Percentiles rank a stretch among this genome's conserved stretches.
phyloP scores from a whole-genome alignment of 2,329 filamentous ascomycete species.

The Dactylellina drechsleri region DNA sequence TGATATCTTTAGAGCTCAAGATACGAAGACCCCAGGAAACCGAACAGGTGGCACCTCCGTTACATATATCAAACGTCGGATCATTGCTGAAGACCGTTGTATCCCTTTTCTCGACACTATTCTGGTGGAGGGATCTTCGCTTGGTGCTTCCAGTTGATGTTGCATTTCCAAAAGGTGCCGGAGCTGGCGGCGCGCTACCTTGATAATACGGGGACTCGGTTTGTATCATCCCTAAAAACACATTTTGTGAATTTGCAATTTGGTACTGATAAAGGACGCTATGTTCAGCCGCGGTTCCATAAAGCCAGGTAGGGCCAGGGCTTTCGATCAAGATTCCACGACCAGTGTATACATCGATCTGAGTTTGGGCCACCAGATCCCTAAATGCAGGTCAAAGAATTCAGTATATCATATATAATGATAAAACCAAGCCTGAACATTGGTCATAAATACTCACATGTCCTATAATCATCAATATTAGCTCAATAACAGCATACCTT shows the following conservation, averaged over 20 bases:
- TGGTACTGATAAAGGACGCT: conserved; percentile 68
- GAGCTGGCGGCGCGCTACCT: conserved; percentile 62
- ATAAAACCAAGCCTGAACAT: too few species aligned
- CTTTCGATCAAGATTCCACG: conserved; percentile 60
- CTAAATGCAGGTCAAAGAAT: too few species aligned
- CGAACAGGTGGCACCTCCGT: conserved; percentile 54
- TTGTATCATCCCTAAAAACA: conserved; percentile 66
- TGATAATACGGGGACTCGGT: conserved; percentile 67
- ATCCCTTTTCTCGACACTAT: too few species aligned
- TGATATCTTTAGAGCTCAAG: conserved; percentile 43
- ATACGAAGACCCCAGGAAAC: conserved; percentile 61
- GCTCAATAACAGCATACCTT: too few species aligned
- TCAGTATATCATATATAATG: too few species aligned
- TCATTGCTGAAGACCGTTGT: too few species aligned
- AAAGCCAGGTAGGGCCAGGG: conserved; percentile 61
- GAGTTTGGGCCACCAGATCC: too few species aligned
- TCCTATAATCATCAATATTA: too few species aligned
- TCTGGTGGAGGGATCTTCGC: too few species aligned
- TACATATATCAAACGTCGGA: too few species aligned
- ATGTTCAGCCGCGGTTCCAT: conserved; percentile 67
- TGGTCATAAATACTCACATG: too few species aligned
- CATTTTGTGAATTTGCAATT: conserved; percentile 64
- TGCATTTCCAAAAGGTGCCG: conserved; percentile 61
- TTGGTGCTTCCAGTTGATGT: too few species aligned
- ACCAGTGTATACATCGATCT: conserved; percentile 60